Conservation (phyloP, 1,139 yeast genomes). For the Debaryomyces coudertii region DNA sequence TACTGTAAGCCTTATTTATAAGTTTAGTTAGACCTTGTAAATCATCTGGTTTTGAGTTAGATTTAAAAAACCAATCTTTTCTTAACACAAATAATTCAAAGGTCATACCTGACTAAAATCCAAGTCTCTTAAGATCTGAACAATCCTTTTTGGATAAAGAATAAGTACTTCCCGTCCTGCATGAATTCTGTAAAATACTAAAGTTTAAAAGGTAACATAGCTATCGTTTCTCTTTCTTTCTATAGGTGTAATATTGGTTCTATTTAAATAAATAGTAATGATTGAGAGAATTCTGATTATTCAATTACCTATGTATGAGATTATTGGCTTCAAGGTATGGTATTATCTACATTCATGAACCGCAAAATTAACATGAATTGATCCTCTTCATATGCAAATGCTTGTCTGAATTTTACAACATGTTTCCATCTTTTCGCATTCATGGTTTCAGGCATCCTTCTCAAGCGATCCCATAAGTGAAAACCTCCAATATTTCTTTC, state of each 20-base stretch:
- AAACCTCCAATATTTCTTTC: conserved; percentile 42
- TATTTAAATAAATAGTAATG: neutral
- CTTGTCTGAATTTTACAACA: conserved; percentile 41
- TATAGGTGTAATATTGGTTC: neutral
- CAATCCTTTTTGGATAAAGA: neutral
- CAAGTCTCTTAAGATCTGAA: neutral
- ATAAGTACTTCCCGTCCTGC: neutral
- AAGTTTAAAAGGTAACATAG: neutral
- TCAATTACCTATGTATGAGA: neutral
- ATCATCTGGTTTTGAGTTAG: conserved; percentile 14
- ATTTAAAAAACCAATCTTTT: conserved; percentile 26
- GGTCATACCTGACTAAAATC: no score
- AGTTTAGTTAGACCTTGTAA: conserved; percentile 23
- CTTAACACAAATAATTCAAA: conserved; percentile 29
- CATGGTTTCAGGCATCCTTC: conserved; percentile 37
- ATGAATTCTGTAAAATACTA: neutral
- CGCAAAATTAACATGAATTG: conserved; percentile 46
- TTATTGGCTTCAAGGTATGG: conserved; percentile 11
- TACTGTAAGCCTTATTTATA: conserved; percentile 54
- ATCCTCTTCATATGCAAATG: conserved; percentile 46
- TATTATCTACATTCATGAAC: conserved; percentile 30
- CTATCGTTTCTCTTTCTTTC: neutral
- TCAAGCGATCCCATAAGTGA: conserved; percentile 49
- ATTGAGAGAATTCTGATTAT: neutral
- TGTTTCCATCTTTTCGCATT: conserved; percentile 53